Evolutionary conservation across 2,329 filamentous ascomycete genomes (phyloP), one percentile per base, ranked within the genome.

Genomic region (Cryphonectria nitschkei): DNA sequence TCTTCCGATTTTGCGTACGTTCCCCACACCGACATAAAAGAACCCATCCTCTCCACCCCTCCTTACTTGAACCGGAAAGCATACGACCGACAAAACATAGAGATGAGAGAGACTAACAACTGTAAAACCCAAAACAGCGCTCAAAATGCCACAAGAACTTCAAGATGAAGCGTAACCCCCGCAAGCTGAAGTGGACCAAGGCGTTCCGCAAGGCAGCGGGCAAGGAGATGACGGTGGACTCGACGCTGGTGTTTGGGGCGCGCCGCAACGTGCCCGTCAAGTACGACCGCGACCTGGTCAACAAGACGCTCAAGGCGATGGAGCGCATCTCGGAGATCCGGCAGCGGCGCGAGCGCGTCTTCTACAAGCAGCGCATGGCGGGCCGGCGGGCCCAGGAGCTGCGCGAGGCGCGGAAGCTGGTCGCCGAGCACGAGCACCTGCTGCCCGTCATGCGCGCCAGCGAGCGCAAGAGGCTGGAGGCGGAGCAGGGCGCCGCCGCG

Each of bases 131-230:
- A n/a, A 64, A 26, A 64, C 58, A 73, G 71, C 86, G 89, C 65
- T 86, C 83, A 64, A 90, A 90, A 85, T 90, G 88, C 81, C 90
- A 92, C 82, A 90, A 90, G 78, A 79, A 78, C 66, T 97, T 97
- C 89, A 96, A 97, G 84, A 97, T 97, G 93, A 97, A 97, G 91
- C 90, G 95, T 75, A 97, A 97, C 83, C 94, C 94, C 34, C 90
- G 94, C 79, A 97, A 97, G 82, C 88, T 97, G 74, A 94, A 93
- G 82, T 97, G 95, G 95, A 97, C 94, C 73, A 97, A 97, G 86
- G 89, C 92, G 69, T 95, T 95, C 88, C 92, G 94, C 79, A 92
- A 91, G 80, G 89, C 92, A 26, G 91, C 92, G 70, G 93, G 93
- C 84, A 97, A 94, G 85, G 87, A 90, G 80, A 90, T 97, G 93